Conservation (phyloP, 169 alveolate species). For the Blepharisma undulans region DNA sequence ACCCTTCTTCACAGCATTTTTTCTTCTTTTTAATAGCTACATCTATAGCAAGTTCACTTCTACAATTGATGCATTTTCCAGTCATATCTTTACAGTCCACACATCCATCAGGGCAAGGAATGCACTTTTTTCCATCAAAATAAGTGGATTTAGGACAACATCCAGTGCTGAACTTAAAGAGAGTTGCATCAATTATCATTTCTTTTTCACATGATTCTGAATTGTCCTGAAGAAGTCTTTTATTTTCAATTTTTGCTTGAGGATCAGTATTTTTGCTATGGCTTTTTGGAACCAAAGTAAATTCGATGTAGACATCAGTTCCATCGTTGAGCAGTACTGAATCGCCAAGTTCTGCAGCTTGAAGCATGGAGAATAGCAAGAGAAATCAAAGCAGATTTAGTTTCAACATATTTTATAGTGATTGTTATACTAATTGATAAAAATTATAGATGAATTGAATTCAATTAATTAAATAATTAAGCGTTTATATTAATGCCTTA, state of each 20-base stretch:
- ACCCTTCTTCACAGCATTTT: neutral
- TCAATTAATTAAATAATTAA: too few species aligned
- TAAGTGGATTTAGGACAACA: neutral
- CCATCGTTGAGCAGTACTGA: neutral
- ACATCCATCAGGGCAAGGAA: neutral
- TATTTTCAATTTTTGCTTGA: neutral
- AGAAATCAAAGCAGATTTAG: neutral
- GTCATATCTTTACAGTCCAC: neutral
- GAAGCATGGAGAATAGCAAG: neutral
- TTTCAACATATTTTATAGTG: neutral
- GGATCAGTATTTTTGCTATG: neutral
- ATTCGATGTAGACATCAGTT: neutral
- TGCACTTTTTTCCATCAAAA: neutral
- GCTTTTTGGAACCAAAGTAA: neutral
- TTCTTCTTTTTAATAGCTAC: neutral
- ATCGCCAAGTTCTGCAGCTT: neutral
- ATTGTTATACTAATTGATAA: neutral
- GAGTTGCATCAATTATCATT: neutral
- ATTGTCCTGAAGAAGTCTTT: neutral
- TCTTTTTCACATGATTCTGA: neutral
- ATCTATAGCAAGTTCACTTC: neutral
- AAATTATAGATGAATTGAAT: neutral
- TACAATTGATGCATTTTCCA: neutral
- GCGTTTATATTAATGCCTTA: too few species aligned
- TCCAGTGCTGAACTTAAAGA: neutral